Evolutionary conservation across 768 basidiomycete genomes (phyloP), one percentile per base, ranked within the genome.

Genomic region (Pulveroboletus sp.): DNA sequence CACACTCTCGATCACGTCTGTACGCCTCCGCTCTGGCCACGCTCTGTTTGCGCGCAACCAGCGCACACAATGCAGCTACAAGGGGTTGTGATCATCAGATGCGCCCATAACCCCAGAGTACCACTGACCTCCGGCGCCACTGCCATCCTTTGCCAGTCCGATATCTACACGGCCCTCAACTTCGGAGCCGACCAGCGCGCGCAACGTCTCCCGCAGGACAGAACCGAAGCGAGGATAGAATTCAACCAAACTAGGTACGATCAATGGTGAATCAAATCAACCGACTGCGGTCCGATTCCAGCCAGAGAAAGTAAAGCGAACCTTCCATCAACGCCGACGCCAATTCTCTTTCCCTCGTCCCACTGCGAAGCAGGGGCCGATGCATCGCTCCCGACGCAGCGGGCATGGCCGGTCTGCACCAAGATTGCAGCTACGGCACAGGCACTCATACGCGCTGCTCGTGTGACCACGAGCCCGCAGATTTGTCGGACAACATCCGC

Each of bases 141-240:
- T 94, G 11, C 96, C 96, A 59, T 99, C 96, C 69, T 96, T 98
- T 5, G 96, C 96, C 65, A 98, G 66, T 33, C 92, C 95, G 59
- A 98, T 89, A 43, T 85, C 78, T 1, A 96, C 83, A 28, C 82
- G 74, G 60, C 81, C 75, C 73, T 94, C 92, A 7, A 89, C 82
- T 30, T 89, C 83, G 36, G 80, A 73, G 3, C 95, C 95, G 3
- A 98, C 81, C 18, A 98, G 63, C 4, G 71, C 64, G n/a, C 79
- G 73, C 44, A 99, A 67, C 0, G 93, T 84, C 39, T 83, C 81
- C 15, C 92, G 79, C 47, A 96, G 72, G 11, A 77, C 79, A 13
- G 76, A 72, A 60, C 92, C 81, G 66, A 93, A 99, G 60, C 80
- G 75, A 1, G 96, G 96, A 67, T 98, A 94, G 63, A 91, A 86